Evolutionary conservation across 345 rosid genomes (phyloP).

Genomic region (Raphanus sativus): DNA sequence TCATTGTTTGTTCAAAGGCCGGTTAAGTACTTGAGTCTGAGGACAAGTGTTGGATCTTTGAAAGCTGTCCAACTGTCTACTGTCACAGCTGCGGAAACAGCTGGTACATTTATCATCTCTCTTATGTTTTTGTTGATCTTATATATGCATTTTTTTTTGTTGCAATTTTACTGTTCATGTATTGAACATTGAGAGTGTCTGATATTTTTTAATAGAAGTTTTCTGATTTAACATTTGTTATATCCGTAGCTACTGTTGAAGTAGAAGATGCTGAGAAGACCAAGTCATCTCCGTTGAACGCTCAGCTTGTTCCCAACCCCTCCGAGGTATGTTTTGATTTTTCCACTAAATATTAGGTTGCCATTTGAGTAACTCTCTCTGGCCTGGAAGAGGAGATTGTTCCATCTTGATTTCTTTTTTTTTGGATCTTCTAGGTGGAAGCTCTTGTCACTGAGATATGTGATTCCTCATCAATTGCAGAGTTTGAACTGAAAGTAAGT

Average conservation of each 20-base stretch:
- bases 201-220: not conserved
- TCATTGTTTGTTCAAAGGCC: constrained; percentile 23
- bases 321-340: constrained; percentile 48
- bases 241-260: constrained; percentile 32
- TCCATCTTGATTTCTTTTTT: not conserved
- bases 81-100: constrained; percentile 21
- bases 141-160: not conserved
- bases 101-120: constrained; percentile 23
- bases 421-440: constrained; percentile 57
- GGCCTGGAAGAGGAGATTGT: not conserved
- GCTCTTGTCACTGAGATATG: constrained; percentile 64
- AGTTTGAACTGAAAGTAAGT: constrained; percentile 72
- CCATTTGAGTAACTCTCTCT: not conserved
- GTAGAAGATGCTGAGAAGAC: constrained; percentile 39
- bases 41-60: constrained; percentile 19
- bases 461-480: constrained; percentile 65
- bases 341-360: not conserved
- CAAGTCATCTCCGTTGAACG: constrained; percentile 41
- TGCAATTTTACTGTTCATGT: not conserved
- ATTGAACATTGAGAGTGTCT: not conserved
- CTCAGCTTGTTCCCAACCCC: constrained; percentile 57
- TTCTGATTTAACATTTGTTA: not conserved
- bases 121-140: not conserved
- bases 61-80: constrained; percentile 33
- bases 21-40: constrained; percentile 25